Base-by-base conservation (phyloP, 805 yeast species). In the Candida endomychidarum region DNA sequence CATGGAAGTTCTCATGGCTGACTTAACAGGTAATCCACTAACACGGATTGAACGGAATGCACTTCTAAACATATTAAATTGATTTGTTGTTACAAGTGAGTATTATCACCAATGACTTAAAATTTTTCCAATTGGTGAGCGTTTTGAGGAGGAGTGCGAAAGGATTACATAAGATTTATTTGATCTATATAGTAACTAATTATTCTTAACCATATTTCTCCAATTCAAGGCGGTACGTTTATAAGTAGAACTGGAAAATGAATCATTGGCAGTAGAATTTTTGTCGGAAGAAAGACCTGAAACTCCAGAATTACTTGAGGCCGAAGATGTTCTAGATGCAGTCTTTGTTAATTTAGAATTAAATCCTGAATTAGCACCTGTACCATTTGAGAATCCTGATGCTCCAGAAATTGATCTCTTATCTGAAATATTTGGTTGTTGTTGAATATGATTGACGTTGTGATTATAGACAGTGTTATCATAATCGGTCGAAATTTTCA, bases 31-130 rank as follows among this genome's bases (percentile, higher is more conserved):
- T 11, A 41, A 21, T 17, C 39, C 34, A 18, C 24, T 38, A 31
- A 41, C 37, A 33, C 45, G 38, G 33, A 63, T 54, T 44, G 73
- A 61, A 62, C 78, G 75, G 43, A 70, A 54, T 45, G 78, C 76
- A 42, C 72, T 60, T 72, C 74, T 78, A 56, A 77, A 74, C 83
- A 78, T 78, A 3, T 21, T 32, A n/a, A n/a, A 22, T 19, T 20
- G 22, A 22, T 21, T 22, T 32, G 35, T 19, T 33, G 41, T 47
- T 46, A 5, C 21, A 18, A 19, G 18, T 31, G 15, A 27, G 8
- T 5, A 27, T 18, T 18, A 23, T 23, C 6, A 6, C 21, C 21
- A n/a, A 17, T 34, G 37, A 34, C 22, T 21, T 32, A 11, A 34
- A 24, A 23, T 10, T 34, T 23, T 34, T 34, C 29, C 24, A n/a